Conservation (phyloP, 2,329 filamentous ascomycete species). For the Colletotrichum aenigma region DNA sequence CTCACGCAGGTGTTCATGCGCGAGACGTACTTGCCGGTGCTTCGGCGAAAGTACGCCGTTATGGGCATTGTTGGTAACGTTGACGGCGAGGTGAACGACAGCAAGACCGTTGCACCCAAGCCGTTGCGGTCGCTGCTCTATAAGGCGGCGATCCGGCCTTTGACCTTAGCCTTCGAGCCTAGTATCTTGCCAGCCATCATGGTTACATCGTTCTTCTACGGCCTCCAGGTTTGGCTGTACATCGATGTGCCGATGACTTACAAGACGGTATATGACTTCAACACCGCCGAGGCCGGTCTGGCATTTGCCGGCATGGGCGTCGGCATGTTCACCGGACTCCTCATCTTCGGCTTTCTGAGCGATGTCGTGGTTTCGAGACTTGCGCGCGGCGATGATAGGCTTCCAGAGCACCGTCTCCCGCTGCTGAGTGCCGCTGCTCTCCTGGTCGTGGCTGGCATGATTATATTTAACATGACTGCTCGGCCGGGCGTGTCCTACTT, state of each 20-base stretch:
- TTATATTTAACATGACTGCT: neutral
- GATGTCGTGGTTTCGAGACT: neutral
- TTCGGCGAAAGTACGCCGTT: neutral
- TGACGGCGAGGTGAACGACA: neutral
- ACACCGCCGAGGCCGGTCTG: neutral
- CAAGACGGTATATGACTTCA: neutral
- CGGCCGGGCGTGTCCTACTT: neutral
- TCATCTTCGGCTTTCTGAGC: conserved; percentile 5
- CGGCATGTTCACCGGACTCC: neutral
- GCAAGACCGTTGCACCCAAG: neutral
- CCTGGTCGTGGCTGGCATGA: neutral
- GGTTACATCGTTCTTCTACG: conserved; percentile 7
- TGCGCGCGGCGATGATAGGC: neutral
- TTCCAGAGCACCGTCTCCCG: conserved; percentile 4
- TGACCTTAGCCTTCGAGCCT: neutral
- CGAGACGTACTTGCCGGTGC: neutral
- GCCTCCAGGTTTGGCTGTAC: conserved; percentile 4
- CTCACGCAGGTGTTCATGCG: conserved; percentile 3
- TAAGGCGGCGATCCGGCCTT: neutral
- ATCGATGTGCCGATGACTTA: conserved; percentile 12
- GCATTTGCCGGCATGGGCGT: neutral
- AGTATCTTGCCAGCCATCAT: neutral
- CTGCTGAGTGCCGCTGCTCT: neutral
- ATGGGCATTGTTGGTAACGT: neutral
- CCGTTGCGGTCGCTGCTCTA: neutral